These are phyloP conservation scores for Penicillium sp. DNA, from an alignment of 2,329 filamentous ascomycete species.

Conservation along the genomic window DNA sequence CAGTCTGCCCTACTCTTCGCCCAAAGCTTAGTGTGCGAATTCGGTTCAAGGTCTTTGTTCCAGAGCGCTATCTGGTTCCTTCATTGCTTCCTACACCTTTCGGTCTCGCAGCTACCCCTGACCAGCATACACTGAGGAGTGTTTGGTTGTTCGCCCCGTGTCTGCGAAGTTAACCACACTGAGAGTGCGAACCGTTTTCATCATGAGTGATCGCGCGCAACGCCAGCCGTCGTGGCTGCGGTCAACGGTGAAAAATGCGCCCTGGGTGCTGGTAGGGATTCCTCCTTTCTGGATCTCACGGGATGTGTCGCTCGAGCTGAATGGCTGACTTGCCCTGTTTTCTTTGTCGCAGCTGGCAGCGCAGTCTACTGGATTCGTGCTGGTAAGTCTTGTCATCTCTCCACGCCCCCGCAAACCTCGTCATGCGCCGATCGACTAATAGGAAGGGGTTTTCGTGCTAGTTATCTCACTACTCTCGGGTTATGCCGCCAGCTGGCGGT, in stretches of 20 bases:
- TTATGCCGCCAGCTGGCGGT: slow-evolving; percentile 81
- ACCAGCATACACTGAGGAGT: slow-evolving; percentile 2
- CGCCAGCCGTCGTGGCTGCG: slow-evolving; percentile 35
- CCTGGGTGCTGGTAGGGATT: slow-evolving; percentile 42
- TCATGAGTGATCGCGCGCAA: slow-evolving; percentile 36
- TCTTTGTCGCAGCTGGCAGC: slow-evolving; percentile 38
- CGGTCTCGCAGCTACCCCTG: neutral
- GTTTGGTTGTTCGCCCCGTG: neutral
- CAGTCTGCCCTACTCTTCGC: neutral
- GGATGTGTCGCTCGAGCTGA: neutral
- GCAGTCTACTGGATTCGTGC: slow-evolving; percentile 45
- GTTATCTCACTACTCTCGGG: slow-evolving; percentile 91
- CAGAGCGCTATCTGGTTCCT: too few species aligned
- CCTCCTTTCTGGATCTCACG: neutral
- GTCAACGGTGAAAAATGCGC: slow-evolving; percentile 32
- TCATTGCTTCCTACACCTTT: too few species aligned
- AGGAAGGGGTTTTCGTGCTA: slow-evolving; percentile 34
- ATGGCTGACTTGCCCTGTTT: slow-evolving; percentile 10
- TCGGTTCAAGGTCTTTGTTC: too few species aligned
- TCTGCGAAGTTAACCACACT: slow-evolving; percentile 11
- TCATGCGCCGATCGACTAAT: too few species aligned
- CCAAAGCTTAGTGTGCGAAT: too few species aligned
- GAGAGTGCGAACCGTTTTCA: slow-evolving; percentile 13
- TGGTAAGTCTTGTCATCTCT: slow-evolving; percentile 36
- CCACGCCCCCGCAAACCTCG: neutral